Base-by-base conservation (phyloP, 1,284 basidiomycete species). In the Sphaerobolus stellatus region DNA sequence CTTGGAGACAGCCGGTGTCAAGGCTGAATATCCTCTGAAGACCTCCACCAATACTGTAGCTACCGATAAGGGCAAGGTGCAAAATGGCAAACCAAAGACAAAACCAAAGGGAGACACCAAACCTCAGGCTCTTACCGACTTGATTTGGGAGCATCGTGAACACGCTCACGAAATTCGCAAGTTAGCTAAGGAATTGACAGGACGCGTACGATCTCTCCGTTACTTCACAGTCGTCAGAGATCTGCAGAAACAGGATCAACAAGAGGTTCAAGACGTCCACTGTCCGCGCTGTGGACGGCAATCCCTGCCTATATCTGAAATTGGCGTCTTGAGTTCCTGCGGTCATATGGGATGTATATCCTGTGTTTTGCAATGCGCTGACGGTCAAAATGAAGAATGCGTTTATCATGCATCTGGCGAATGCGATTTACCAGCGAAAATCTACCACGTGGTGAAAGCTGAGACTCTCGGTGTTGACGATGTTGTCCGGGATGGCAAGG, bases 181-280 rank as follows among this genome's bases (percentile, higher is more conserved):
- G 48, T 72, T 96, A 46, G 84, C 84, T 28, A 94, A 93, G 69
- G 94, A 96, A 69, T 82, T 95, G 43, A 85, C 92, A 24, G 92
- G 90, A 29, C 88, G 93, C 48, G 84, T 93, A 38, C 86, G 93
- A 29, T 95, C 93, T 0, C 76, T 92, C 28, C 88, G 93, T 36
- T 96, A 93, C 74, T 96, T 96, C 73, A 90, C 83, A 5, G 88
- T 90, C 48, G 91, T 96, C 29, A 88, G 94, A 48, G 90, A 94
- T 64, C 76, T 94, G 36, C 93, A 96, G 67, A 87, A 82, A 62
- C 84, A 91, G 61, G 76, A 74, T 45, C 54, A 49, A 14, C 50
- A 59, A 16, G 83, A 80, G 48, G 71, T 65, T 36, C 83, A 81
- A 7, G 75, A 79, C 2, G 71, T 74, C n/a, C 75, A 88, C 28